Evolutionary conservation across 176 grass and related monocot genomes (phyloP), one percentile per base, ranked within the genome.

Genomic region (Tillandsia leiboldiana): DNA sequence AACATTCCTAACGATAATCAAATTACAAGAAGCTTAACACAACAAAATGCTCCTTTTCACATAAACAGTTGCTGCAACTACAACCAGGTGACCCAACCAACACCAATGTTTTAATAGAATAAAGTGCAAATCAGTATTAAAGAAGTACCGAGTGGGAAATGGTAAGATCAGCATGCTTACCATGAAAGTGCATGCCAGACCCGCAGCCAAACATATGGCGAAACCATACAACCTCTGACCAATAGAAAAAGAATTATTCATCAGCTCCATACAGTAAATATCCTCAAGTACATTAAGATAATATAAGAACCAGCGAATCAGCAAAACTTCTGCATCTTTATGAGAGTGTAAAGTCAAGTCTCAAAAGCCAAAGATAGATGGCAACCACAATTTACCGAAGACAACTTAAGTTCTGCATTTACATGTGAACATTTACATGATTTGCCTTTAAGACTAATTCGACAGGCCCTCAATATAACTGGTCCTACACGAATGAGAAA

Each of bases 211-310:
- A 81, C 94, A 97, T 70, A 87, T 97, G 50, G 87, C 89, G 12
- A 97, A 97, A 52, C 89, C 89, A 74, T 97, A 97, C 18, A 97
- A 66, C 80, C 94, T 86, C 94, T 97, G 86, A 62, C 48, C 48
- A 87, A 75, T 64, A 66, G 27, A 12, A 52, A 42, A 62, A 23
- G 2, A 12, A 52, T 49, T 9, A 74, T 29, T 33, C 59, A 78
- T 82, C 71, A 86, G 75, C 76, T 53, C 10, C 13, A 66, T 23
- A n/a, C 13, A 3, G 23, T 3, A 22, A 11, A 67, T 26, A 65
- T 52, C 23, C 72, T 74, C 72, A 51, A 15, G 3, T 65, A 56
- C 10, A n/a, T 47, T 53, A 8, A 66, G 10, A 13, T 10, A 74
- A 18, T 14, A 14, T 12, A 24, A 77, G 67, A 77, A 28, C 33